Evolutionary conservation across 1,284 basidiomycete species (phyloP), one percentile per base, ranked within the genome.

Genomic region (Puccinia brachypodii): DNA sequence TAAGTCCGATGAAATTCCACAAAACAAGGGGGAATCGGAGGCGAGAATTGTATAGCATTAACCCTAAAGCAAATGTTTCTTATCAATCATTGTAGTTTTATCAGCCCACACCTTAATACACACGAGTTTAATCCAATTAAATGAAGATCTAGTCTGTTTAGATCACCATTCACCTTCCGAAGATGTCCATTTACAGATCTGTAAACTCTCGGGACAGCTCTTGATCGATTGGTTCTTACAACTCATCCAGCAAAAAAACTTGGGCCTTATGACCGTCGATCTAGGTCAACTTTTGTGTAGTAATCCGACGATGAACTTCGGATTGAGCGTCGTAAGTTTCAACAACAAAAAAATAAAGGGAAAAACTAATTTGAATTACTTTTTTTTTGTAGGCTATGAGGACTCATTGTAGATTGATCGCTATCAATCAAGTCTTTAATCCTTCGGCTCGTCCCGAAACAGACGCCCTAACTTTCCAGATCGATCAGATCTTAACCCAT

Each of bases 341-440:
- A n/a, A n/a, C n/a, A n/a, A n/a, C n/a, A n/a, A n/a, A n/a, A n/a
- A n/a, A n/a, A n/a, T n/a, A n/a, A n/a, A n/a, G n/a, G n/a, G n/a
- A n/a, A n/a, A 2, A 11, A 47, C 8, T 6, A 71, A 71, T 1
- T 11, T 25, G 25, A n/a, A 40, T 47, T 6, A 3, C 47, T 72
- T 72, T 40, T 71, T 31, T 71, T 64, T 19, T 64, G 25, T 42
- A 78, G 76, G 66, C 76, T 3, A 56, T 80, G 36, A 72, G 77
- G 44, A 80, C 77, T 44, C 77, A 80, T 28, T 80, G 77, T 31
- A 80, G 77, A 60, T 73, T 80, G 31, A 73, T 80, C 28, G 77
- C 66, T 16, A 71, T 80, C 44, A 53, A 69, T 62, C 50, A 69
- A 19, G 38, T 50, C 31, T 62, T 60, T 28, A 56, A 25, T n/a